Evolutionary conservation across 306 rosid species (phyloP).

Genomic region (Ziziphus jujuba): DNA sequence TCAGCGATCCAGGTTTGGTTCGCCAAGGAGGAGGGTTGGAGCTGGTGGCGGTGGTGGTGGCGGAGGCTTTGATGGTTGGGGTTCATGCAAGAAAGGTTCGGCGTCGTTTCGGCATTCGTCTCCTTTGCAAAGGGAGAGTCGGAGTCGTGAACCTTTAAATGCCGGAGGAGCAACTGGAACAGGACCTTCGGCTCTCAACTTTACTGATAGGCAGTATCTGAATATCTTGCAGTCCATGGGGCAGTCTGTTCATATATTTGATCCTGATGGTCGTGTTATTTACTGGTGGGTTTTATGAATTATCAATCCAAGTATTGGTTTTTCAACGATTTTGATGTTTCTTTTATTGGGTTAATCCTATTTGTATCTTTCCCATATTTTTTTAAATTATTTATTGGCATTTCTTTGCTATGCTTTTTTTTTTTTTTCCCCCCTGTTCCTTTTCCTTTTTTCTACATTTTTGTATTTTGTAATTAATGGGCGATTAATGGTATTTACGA

Average conservation of each 20-base stretch:
- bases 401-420: neutral
- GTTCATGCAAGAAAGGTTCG: constrained; percentile 56
- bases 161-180: constrained; percentile 16
- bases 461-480: constrained; percentile 5
- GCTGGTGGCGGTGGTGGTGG: constrained; percentile 23
- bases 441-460: neutral
- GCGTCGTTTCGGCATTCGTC: constrained; percentile 76
- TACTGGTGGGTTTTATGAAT: constrained; percentile 58
- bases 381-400: no score
- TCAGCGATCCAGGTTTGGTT: constrained; percentile 68
- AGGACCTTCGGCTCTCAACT: constrained; percentile 70
- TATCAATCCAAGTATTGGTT: neutral
- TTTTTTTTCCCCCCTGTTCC: no score
- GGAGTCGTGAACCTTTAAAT: constrained; percentile 44
- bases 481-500: constrained; percentile 1
- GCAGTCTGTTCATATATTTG: constrained; percentile 85
- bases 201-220: constrained; percentile 66
- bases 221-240: constrained; percentile 97
- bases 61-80: constrained; percentile 26
- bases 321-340: neutral
- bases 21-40: constrained; percentile 28
- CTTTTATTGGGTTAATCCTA: neutral
- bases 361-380: no score
- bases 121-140: constrained; percentile 88
- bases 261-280: constrained; percentile 59